These are phyloP conservation scores for Lepidium sativum DNA, from an alignment of 345 rosid genomes.

Conservation along the genomic window DNA sequence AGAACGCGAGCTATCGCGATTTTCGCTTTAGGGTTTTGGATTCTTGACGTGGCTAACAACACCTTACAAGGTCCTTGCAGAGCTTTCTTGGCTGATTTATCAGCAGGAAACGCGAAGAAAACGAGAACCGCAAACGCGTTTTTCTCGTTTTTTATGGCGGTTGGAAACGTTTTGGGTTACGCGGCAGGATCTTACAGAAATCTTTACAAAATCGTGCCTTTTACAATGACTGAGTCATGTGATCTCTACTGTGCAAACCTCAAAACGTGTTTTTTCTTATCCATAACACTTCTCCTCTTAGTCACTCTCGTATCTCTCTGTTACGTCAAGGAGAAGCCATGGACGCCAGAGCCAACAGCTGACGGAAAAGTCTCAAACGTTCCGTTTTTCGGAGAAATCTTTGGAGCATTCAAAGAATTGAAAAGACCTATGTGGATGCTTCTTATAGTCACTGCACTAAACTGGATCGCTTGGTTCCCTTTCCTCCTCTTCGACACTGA, in stretches of 20 bases:
- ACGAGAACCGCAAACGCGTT: slow-evolving; percentile 52
- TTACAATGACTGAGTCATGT: slow-evolving; percentile 61
- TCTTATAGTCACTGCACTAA: slow-evolving; percentile 60
- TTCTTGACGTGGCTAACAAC: slow-evolving; percentile 88
- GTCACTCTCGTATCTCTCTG: slow-evolving; percentile 38
- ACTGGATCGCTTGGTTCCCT: slow-evolving; percentile 94
- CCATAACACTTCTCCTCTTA: slow-evolving; percentile 41
- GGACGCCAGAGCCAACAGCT: slow-evolving; percentile 14
- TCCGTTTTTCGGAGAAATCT: slow-evolving; percentile 35
- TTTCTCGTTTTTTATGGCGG: slow-evolving; percentile 87
- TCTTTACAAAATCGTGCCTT: slow-evolving; percentile 50
- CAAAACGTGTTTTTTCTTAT: slow-evolving; percentile 67
- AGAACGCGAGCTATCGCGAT: slow-evolving; percentile 59
- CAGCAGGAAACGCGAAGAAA: slow-evolving; percentile 42
- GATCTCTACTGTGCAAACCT: slow-evolving; percentile 81
- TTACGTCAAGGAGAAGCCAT: slow-evolving; percentile 40
- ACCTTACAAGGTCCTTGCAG: slow-evolving; percentile 79
- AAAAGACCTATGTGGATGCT: slow-evolving; percentile 68
- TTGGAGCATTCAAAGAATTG: slow-evolving; percentile 41
- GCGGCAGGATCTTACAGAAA: slow-evolving; percentile 61
- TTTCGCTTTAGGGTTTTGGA: slow-evolving; percentile 77
- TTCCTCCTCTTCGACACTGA: slow-evolving; percentile 79
- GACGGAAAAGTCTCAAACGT: not conserved
- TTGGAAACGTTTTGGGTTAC: slow-evolving; percentile 77
- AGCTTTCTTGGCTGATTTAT: slow-evolving; percentile 77